These are phyloP conservation scores for Oxytropis ochrocephala DNA, from an alignment of 306 rosid genomes.

Conservation along the genomic window DNA sequence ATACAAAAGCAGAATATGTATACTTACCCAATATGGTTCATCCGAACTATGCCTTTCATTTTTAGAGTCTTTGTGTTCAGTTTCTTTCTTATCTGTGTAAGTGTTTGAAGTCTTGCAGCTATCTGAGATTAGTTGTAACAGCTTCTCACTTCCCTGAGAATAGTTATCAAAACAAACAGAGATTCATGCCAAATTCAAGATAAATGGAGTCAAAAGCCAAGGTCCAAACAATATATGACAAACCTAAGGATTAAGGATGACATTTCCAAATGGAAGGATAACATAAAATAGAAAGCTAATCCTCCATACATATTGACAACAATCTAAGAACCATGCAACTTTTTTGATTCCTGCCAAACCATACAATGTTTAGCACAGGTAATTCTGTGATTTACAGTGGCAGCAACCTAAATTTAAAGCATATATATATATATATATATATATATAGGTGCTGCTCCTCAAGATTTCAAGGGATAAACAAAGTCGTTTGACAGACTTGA, in stretches of 20 bases:
- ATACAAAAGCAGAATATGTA: constrained; percentile 5
- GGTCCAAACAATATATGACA: neutral
- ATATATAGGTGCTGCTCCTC: neutral
- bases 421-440: no score
- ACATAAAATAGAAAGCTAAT: neutral
- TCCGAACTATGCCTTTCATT: constrained; percentile 17
- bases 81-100: constrained; percentile 9
- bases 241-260: neutral
- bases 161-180: neutral
- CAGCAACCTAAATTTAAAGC: neutral
- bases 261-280: neutral
- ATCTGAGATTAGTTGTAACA: constrained; percentile 67
- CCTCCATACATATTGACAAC: constrained; percentile 3
- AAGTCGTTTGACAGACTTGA: neutral
- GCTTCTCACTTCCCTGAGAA: constrained; percentile 83
- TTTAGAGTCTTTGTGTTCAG: constrained; percentile 19
- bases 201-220: constrained; percentile 2
- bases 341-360: neutral
- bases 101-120: constrained; percentile 26
- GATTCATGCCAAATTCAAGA: constrained; percentile 9
- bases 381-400: neutral
- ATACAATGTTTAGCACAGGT: neutral
- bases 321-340: neutral
- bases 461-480: neutral
- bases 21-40: constrained; percentile 46